Conservation (phyloP, 2,329 filamentous ascomycete genomes). For the Ophiostoma tasmaniense region DNA sequence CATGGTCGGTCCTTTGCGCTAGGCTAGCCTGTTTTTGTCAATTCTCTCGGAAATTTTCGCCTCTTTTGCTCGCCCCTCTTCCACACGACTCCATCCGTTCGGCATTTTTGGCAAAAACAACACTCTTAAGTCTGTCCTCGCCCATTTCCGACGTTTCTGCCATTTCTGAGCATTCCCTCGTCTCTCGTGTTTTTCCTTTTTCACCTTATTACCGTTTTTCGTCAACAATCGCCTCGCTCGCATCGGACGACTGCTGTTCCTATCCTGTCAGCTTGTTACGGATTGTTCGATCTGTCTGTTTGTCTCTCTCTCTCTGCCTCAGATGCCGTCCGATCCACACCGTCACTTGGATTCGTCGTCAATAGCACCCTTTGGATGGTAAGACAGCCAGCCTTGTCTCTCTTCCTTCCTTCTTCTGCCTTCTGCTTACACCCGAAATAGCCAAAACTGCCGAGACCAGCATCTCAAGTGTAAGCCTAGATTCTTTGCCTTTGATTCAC, state of each 20-base stretch:
- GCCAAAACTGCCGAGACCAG: constrained; percentile 39
- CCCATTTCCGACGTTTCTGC: not conserved
- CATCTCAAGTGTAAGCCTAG: constrained; percentile 37
- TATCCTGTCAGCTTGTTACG: not conserved
- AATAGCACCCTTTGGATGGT: constrained; percentile 16
- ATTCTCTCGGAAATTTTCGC: constrained; percentile 10
- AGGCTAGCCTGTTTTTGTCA: not conserved
- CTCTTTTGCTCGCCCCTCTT: not conserved
- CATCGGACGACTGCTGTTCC: not conserved
- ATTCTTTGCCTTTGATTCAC: not conserved
- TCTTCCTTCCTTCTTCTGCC: not conserved
- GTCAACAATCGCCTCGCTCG: not conserved
- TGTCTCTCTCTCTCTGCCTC: not conserved
- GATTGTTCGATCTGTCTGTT: not conserved
- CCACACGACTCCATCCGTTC: not conserved
- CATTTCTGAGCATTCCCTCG: not conserved
- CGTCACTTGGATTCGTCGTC: not conserved
- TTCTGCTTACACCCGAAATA: constrained; percentile 20
- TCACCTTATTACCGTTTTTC: not conserved
- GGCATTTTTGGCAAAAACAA: constrained; percentile 2
- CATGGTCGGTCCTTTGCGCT: not conserved
- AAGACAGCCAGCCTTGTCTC: not conserved
- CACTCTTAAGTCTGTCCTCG: not conserved
- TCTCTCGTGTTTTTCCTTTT: not conserved
- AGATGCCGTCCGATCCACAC: constrained; percentile 1